phyloP scores from a whole-genome alignment of 1,284 basidiomycete genomes.

The Pisolithus thermaeus region DNA sequence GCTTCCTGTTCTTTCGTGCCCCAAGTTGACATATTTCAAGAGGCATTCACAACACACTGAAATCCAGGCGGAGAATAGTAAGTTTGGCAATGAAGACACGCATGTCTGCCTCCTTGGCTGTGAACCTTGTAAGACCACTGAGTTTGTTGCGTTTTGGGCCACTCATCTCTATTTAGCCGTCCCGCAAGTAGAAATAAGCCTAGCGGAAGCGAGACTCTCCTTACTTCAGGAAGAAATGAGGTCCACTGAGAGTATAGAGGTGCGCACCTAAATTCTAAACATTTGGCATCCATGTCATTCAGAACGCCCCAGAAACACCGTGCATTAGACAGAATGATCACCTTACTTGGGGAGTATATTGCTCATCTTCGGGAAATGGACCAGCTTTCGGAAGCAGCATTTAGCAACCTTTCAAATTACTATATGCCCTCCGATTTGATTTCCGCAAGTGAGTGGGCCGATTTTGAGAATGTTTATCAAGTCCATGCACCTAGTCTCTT shows the following conservation, averaged over 20 bases:
- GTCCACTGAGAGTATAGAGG: slow-evolving; percentile 10
- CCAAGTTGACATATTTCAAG: slow-evolving; percentile 81
- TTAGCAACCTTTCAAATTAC: slow-evolving; percentile 39
- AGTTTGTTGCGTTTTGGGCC: slow-evolving; percentile 5
- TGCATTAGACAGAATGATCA: slow-evolving; percentile 46
- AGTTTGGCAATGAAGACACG: slow-evolving; percentile 85
- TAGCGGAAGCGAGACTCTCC: slow-evolving; percentile 54
- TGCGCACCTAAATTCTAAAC: slow-evolving; percentile 6
- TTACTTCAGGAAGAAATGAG: slow-evolving; percentile 35
- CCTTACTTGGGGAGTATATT: slow-evolving; percentile 58
- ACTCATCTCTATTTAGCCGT: slow-evolving; percentile 40
- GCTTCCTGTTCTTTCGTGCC: slow-evolving; percentile 70
- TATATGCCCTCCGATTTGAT: slow-evolving; percentile 63
- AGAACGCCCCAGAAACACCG: slow-evolving; percentile 21
- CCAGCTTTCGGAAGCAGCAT: slow-evolving; percentile 29
- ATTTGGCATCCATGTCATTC: slow-evolving; percentile 3
- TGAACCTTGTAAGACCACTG: slow-evolving; percentile 53
- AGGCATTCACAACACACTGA: slow-evolving; percentile 43
- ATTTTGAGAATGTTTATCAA: slow-evolving; percentile 90
- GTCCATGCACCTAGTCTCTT: slow-evolving; percentile 84
- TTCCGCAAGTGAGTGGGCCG: slow-evolving; percentile 67
- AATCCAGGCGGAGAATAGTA: slow-evolving; percentile 46
- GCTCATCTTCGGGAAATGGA: slow-evolving; percentile 47
- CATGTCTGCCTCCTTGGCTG: slow-evolving; percentile 83
- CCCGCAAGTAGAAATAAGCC: slow-evolving; percentile 61